Evolutionary conservation across 192 early-diverging fungal species (phyloP), one percentile per base, ranked within the genome.

Genomic region (Entomortierella parvispora): DNA sequence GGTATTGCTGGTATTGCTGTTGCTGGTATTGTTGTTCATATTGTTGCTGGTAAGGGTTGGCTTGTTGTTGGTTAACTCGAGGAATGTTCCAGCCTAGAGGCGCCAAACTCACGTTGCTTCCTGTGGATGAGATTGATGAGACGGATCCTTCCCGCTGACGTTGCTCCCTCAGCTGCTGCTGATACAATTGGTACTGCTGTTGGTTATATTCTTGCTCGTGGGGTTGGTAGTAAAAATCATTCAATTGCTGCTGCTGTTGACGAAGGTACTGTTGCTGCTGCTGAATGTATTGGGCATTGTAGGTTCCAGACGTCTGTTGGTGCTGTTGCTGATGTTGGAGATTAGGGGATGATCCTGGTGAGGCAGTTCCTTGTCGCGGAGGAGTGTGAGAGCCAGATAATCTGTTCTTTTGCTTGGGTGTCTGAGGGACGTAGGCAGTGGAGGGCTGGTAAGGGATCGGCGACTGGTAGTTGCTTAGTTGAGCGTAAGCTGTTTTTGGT

Each of bases 21-120:
- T 74, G 48, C 14, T 65, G 63, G 0, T 72, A 47, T 33, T 75
- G 71, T 7, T 74, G 62, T 34, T 62, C 55, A 17, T 72, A 55
- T 0, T 64, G 55, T 23, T 58, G 56, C 18, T 58, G 54, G 15
- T 65, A 57, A 3, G 45, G 25, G 14, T 45, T 29, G 37, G 20
- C 17, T 7, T 44, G 58, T 7, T 55, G 54, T 22, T 62, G 54
- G 17, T 49, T 28, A 5, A 40, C 44, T 15, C 63, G 47, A 15
- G 74, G 65, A n/a, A 77, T n/a, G 55, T 50, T 68, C 74, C 74
- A 77, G 10, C 74, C 74, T 14, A 77, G 23, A 10, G 74, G 74
- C 3, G 74, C 74, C 40, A 77, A 68, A 3, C 70, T 62, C 33
- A 65, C 33, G 22, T 37, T 62, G 22, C 62, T 72, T 23, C 55